Conservation (phyloP, 345 rosid species). For the Raphanus raphanistrum region DNA sequence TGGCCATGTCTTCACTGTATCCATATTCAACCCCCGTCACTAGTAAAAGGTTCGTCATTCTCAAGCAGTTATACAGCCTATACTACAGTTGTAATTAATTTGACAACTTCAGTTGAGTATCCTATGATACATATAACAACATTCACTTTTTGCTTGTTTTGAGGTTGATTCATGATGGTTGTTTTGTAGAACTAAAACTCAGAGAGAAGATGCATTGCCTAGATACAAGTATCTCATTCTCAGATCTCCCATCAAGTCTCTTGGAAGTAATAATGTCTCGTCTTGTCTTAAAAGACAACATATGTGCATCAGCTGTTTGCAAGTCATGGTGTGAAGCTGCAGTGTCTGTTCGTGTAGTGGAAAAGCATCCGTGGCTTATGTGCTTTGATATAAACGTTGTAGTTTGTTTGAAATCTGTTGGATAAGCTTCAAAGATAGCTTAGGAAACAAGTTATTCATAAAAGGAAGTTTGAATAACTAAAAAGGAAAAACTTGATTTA, state of each 20-base stretch:
- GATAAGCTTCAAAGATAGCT: too few relatives aligned
- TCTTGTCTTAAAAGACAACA: conserved; percentile 2
- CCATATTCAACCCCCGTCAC: not conserved
- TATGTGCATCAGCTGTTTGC: not conserved
- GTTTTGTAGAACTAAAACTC: not conserved
- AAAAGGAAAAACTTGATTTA: too few relatives aligned
- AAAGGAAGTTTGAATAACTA: too few relatives aligned
- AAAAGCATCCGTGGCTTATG: not conserved
- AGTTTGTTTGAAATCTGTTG: not conserved
- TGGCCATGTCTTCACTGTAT: not conserved
- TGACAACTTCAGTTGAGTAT: too few relatives aligned
- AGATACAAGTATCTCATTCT: not conserved
- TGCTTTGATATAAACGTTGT: not conserved
- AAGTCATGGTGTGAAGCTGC: not conserved
- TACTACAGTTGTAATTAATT: too few relatives aligned
- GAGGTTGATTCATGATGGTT: not conserved
- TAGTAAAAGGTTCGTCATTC: not conserved
- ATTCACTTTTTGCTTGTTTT: not conserved
- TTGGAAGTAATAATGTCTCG: not conserved
- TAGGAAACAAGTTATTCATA: too few relatives aligned
- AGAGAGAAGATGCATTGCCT: not conserved
- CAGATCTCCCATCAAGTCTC: not conserved
- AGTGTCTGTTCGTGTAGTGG: not conserved
- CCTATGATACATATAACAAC: not conserved
- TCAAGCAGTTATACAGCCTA: too few relatives aligned